These are phyloP conservation scores for Jackrogersella minutella DNA, from an alignment of 495 filamentous ascomycete species.

Conservation along the genomic window DNA sequence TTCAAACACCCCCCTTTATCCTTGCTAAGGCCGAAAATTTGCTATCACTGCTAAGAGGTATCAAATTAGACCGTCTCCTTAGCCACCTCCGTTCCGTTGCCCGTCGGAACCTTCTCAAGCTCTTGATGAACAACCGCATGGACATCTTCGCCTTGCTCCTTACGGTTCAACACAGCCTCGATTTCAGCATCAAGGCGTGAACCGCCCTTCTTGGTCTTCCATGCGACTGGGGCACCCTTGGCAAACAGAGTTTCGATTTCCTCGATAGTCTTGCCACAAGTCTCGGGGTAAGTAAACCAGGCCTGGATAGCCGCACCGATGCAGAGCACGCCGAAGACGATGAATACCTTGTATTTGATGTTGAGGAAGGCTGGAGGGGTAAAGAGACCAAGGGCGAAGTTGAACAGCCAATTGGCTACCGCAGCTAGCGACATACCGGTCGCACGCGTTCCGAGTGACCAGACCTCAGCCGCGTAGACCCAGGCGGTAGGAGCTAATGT, in stretches of 20 bases:
- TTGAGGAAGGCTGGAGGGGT: conserved; percentile 74
- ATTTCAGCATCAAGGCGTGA: conserved; percentile 55
- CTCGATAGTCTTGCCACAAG: conserved; percentile 72
- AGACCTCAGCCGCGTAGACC: conserved; percentile 81
- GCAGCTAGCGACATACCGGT: conserved; percentile 74
- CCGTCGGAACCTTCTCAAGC: conserved; percentile 22
- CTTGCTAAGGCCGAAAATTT: neutral
- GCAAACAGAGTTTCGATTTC: conserved; percentile 72
- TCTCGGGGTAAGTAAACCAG: conserved; percentile 76
- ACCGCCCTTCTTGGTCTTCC: conserved; percentile 67
- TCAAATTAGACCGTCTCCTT: conserved; percentile 24
- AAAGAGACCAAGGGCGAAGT: conserved; percentile 76
- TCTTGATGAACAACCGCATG: conserved; percentile 29
- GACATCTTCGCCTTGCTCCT: conserved; percentile 36
- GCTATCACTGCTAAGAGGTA: neutral
- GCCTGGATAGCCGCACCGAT: conserved; percentile 68
- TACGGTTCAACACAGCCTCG: conserved; percentile 49
- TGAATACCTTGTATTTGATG: conserved; percentile 75
- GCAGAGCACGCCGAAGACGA: conserved; percentile 79
- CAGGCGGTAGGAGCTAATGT: conserved; percentile 75
- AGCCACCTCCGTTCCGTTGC: conserved; percentile 15
- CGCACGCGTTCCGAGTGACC: conserved; percentile 76
- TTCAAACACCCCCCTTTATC: no score
- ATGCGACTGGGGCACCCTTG: conserved; percentile 60
- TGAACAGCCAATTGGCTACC: conserved; percentile 79